phyloP scores from a whole-genome alignment of 495 filamentous ascomycete species.

The Penicillium nucicola region DNA sequence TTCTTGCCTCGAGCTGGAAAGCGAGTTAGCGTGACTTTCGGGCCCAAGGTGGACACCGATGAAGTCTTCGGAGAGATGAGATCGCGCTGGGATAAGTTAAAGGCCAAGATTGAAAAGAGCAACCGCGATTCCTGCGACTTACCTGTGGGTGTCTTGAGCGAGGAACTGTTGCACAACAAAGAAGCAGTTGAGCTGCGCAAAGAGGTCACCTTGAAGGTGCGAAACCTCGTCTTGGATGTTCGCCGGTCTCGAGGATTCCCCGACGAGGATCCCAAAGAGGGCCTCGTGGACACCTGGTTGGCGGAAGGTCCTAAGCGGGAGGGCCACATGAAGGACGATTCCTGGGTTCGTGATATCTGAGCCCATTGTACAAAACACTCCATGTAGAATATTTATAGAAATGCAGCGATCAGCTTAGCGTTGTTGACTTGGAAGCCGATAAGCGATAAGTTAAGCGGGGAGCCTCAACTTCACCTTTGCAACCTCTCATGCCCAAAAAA shows the following conservation, averaged over 20 bases:
- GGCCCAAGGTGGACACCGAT: slow-evolving; percentile 48
- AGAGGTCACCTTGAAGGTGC: slow-evolving; percentile 74
- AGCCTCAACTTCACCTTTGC: slow-evolving; percentile 4
- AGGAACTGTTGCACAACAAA: slow-evolving; percentile 64
- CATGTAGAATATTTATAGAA: slow-evolving; percentile 19
- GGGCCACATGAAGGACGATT: slow-evolving; percentile 62
- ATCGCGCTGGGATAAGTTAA: slow-evolving; percentile 63
- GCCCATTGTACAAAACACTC: slow-evolving; percentile 13
- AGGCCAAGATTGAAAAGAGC: slow-evolving; percentile 38
- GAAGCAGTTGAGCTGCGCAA: slow-evolving; percentile 78
- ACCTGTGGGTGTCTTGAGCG: slow-evolving; percentile 59
- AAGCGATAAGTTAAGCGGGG: slow-evolving; percentile 4
- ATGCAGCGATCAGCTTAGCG: not conserved
- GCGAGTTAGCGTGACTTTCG: slow-evolving; percentile 69
- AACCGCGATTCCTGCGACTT: slow-evolving; percentile 30
- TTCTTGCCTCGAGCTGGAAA: slow-evolving; percentile 76
- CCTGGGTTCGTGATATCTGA: slow-evolving; percentile 59
- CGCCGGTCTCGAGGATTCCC: slow-evolving; percentile 64
- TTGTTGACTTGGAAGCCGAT: slow-evolving; percentile 15
- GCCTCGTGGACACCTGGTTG: slow-evolving; percentile 61
- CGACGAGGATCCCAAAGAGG: slow-evolving; percentile 73
- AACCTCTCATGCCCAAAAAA: slow-evolving; percentile 43
- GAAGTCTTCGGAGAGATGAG: slow-evolving; percentile 61
- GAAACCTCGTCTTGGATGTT: slow-evolving; percentile 76
- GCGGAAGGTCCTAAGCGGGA: slow-evolving; percentile 52